A percentile compares a stretch with the other conserved stretches of the same genome.
phyloP scores from a whole-genome alignment of 108 stramenopile genomes.

The Schizochytrium sp. region DNA sequence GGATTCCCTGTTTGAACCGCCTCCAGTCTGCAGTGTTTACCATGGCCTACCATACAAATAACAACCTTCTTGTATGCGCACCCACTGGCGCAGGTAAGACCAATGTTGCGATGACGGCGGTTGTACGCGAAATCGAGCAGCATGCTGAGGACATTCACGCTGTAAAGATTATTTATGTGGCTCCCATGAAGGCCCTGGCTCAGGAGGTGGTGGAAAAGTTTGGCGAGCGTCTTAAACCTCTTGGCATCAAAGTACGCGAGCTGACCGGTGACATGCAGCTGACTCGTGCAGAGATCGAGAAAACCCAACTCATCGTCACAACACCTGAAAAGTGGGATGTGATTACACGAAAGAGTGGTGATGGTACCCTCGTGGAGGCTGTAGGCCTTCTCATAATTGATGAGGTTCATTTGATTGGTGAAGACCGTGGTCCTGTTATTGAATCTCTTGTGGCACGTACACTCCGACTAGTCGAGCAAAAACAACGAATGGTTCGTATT shows the following conservation, averaged over 20 bases:
- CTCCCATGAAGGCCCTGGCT: slow-evolving; percentile 99
- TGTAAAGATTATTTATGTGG: slow-evolving; percentile 92
- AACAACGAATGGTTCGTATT: slow-evolving; percentile 90
- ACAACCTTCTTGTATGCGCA: slow-evolving; percentile 96
- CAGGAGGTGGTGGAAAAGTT: slow-evolving; percentile 99
- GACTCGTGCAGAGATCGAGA: slow-evolving; percentile 87
- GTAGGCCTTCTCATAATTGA: slow-evolving; percentile 98
- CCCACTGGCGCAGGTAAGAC: slow-evolving; percentile 99
- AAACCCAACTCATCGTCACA: slow-evolving; percentile 90
- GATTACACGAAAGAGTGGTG: slow-evolving; percentile 75
- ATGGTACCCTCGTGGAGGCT: slow-evolving; percentile 84
- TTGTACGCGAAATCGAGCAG: slow-evolving; percentile 64
- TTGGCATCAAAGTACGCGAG: slow-evolving; percentile 89
- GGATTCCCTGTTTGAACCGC: slow-evolving; percentile 94
- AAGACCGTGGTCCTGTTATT: slow-evolving; percentile 98
- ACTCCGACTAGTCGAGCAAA: slow-evolving; percentile 91
- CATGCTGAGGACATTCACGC: slow-evolving; percentile 57
- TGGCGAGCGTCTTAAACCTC: slow-evolving; percentile 80
- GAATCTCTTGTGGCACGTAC: slow-evolving; percentile 95
- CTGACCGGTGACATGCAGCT: slow-evolving; percentile 99
- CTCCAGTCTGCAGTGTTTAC: slow-evolving; percentile 93
- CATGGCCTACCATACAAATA: slow-evolving; percentile 77
- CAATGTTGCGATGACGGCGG: slow-evolving; percentile 78
- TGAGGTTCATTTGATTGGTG: slow-evolving; percentile 95
- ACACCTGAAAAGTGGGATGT: slow-evolving; percentile 96